phyloP scores from a whole-genome alignment of 257 asterid genomes.

The Linaria vulgaris region DNA sequence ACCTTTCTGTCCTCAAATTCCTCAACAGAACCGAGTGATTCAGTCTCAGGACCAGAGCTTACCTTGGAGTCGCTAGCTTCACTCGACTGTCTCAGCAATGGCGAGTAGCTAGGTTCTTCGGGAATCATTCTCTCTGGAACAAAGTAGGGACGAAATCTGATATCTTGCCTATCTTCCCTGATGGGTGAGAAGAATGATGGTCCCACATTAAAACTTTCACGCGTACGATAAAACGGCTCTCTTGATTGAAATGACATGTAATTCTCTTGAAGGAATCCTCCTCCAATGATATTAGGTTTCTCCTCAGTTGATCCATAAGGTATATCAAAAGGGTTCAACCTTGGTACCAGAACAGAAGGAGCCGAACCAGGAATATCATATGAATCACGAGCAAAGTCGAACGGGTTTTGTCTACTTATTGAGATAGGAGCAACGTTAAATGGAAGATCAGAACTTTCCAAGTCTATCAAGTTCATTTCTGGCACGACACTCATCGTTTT shows the following conservation, averaged over 20 bases:
- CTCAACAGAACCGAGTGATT: conserved; percentile 59
- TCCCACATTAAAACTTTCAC: conserved; percentile 52
- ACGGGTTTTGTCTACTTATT: conserved; percentile 67
- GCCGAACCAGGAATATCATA: conserved; percentile 58
- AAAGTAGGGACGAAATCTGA: conserved; percentile 67
- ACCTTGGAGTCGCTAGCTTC: conserved; percentile 81
- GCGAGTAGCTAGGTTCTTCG: conserved; percentile 59
- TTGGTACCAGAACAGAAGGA: conserved; percentile 46
- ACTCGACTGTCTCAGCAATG: conserved; percentile 64
- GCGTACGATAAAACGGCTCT: conserved; percentile 57
- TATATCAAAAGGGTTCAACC: conserved; percentile 53
- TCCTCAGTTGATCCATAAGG: conserved; percentile 37
- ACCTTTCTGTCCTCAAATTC: conserved; percentile 54
- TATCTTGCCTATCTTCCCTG: conserved; percentile 50
- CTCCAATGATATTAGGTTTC: conserved; percentile 45
- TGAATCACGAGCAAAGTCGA: conserved; percentile 48
- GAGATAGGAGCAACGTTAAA: conserved; percentile 53
- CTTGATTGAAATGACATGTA: conserved; percentile 40
- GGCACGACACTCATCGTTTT: conserved; percentile 47
- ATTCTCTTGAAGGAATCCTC: conserved; percentile 49
- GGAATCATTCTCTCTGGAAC: conserved; percentile 49
- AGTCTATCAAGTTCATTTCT: conserved; percentile 74
- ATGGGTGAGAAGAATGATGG: conserved; percentile 18
- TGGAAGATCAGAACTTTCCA: conserved; percentile 62
- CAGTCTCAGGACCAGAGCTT: conserved; percentile 75